Evolutionary conservation across 805 yeast species (phyloP), one percentile per base, ranked within the genome.

Genomic region (Candida alai): DNA sequence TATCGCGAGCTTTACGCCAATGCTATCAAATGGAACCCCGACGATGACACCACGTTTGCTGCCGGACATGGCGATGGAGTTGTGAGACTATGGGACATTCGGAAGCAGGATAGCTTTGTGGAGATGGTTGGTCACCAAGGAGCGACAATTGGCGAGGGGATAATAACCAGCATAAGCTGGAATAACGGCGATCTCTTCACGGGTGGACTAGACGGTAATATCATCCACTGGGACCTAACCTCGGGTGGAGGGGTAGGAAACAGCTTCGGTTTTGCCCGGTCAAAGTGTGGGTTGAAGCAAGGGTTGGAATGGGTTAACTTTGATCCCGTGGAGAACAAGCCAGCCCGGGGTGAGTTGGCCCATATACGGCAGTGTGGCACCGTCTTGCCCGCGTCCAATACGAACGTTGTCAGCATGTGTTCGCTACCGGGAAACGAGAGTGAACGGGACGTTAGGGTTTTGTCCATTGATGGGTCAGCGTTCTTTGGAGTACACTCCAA

Each of bases 61-160:
- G 74, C 87, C 2, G 75, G 79, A 5, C 83, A 78, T 44, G 55
- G 62, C 22, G 76, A 75, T 43, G 75, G 74, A 4, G 56, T 73
- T 3, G 71, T 80, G 26, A 64, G 78, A 43, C 61, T 85, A 20
- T 85, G 94, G 94, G 95, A 85, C 58, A 74, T 82, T 28, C 67
- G 95, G 42, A 72, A 68, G 45, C 68, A 76, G 24, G 70, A 68
- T 12, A 77, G 79, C 2, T 60, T 76, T 34, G 73, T 76, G 6
- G 59, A 21, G 35, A 59, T 82, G 24, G 50, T 59, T 2, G 85
- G 84, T 1, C 87, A 81, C 47, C 52, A 62, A 5, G 79, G n/a
- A 13, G 17, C 17, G 13, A 17, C 13, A 24, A n/a, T 24, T 9
- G 12, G 73, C 40, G 17, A 13, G 4, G 31, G 12, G 13, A 39